These are phyloP conservation scores for Trametes hirsuta DNA, from an alignment of 1,284 basidiomycete species.

Conservation along the genomic window DNA sequence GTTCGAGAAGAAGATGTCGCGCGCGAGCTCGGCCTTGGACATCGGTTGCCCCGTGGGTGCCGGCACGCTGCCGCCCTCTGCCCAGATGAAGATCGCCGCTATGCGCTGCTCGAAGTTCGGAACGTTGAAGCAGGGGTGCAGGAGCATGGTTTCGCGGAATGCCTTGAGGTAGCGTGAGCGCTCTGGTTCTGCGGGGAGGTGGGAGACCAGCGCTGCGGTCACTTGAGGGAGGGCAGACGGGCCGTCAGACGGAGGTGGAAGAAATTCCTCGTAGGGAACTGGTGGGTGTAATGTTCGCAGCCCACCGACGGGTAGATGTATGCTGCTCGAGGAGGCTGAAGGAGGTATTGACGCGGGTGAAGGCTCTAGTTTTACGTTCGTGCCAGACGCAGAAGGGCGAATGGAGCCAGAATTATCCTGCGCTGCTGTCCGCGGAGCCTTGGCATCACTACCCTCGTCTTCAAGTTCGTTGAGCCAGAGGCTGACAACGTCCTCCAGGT, in stretches of 20 bases:
- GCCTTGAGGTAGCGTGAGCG: slow-evolving; percentile 43
- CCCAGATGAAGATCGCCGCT: slow-evolving; percentile 50
- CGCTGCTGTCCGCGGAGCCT: slow-evolving; percentile 3
- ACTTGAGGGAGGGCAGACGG: slow-evolving; percentile 38
- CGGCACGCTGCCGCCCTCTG: slow-evolving; percentile 20
- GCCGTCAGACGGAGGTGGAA: slow-evolving; percentile 24
- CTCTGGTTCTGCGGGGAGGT: slow-evolving; percentile 44
- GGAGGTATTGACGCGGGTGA: slow-evolving; percentile 36
- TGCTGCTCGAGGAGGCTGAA: slow-evolving; percentile 10
- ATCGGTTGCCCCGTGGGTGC: slow-evolving; percentile 3
- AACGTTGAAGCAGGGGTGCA: slow-evolving; percentile 55
- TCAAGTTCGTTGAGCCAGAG: slow-evolving; percentile 52
- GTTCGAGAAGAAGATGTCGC: slow-evolving; percentile 38
- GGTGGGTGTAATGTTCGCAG: slow-evolving; percentile 20
- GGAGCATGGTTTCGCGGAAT: slow-evolving; percentile 48
- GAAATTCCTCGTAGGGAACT: slow-evolving; percentile 24
- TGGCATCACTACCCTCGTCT: slow-evolving; percentile 21
- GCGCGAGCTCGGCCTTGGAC: slow-evolving; percentile 37
- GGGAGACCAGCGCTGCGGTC: slow-evolving; percentile 41
- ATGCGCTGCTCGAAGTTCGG: slow-evolving; percentile 51
- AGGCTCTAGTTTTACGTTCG: slow-evolving; percentile 53
- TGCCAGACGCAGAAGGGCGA: slow-evolving; percentile 17
- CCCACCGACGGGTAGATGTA: slow-evolving; percentile 9
- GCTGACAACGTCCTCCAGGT: slow-evolving; percentile 56
- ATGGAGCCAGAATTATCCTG: slow-evolving; percentile 14